A percentile compares a stretch with the other conserved stretches of the same genome.
Evolutionary conservation across 2,329 filamentous ascomycete species (phyloP).

Genomic region (Colletotrichum sp.): DNA sequence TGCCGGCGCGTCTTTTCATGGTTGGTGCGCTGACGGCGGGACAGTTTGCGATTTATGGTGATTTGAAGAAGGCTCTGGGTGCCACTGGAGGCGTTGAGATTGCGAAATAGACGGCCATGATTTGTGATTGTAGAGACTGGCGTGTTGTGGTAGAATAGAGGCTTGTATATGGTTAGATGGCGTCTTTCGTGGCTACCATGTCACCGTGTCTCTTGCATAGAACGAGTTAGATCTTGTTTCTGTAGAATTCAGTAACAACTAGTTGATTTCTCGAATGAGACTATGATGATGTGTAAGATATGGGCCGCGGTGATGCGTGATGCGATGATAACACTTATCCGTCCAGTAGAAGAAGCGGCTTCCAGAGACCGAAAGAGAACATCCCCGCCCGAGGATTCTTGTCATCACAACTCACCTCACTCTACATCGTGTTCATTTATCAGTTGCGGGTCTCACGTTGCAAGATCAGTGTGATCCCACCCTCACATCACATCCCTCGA

Average conservation of each 20-base stretch:
- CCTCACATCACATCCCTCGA: not conserved
- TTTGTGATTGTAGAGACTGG: not conserved
- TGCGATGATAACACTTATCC: not conserved
- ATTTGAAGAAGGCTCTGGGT: constrained; percentile 64
- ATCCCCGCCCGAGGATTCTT: not conserved
- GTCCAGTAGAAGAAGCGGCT: not conserved
- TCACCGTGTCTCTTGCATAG: not conserved
- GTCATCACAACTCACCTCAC: not conserved
- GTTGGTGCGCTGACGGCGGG: constrained; percentile 77
- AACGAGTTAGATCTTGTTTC: not conserved
- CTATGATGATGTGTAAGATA: not conserved
- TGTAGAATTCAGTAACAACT: not conserved
- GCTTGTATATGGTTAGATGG: not conserved
- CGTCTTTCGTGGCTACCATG: not conserved
- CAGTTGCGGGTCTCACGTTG: not conserved
- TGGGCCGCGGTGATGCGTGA: not conserved
- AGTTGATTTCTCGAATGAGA: not conserved
- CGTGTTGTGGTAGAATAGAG: not conserved
- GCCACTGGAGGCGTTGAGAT: constrained; percentile 82
- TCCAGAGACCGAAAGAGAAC: not conserved
- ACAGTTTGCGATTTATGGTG: constrained; percentile 90
- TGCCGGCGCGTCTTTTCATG: constrained; percentile 71
- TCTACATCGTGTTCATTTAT: not conserved
- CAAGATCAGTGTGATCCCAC: not conserved
- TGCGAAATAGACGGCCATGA: not conserved